These are phyloP conservation scores for Abrus precatorius DNA, from an alignment of 306 rosid genomes.

Conservation along the genomic window DNA sequence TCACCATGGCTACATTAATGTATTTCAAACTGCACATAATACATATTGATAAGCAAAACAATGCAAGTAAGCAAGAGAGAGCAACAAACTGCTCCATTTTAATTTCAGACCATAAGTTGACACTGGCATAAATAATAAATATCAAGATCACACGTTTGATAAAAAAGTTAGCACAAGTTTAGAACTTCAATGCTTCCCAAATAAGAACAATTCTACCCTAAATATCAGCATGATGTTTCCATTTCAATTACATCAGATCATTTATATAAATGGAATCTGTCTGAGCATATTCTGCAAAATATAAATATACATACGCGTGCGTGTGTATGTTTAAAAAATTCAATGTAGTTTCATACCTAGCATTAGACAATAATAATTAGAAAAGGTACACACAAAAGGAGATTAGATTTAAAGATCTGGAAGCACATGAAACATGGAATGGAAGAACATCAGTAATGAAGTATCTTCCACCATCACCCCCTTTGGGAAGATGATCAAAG, in stretches of 20 bases:
- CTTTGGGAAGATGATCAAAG: constrained; percentile 9
- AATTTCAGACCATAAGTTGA: constrained; percentile 33
- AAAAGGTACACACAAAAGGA: not conserved
- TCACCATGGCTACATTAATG: constrained; percentile 99
- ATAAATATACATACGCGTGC: no score
- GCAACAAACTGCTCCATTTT: not conserved
- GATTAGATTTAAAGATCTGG: not conserved
- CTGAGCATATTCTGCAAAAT: not conserved
- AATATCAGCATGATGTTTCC: constrained; percentile 25
- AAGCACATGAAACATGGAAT: constrained; percentile 17
- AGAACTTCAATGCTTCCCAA: constrained; percentile 18
- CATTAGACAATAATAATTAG: not conserved
- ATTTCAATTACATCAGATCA: constrained; percentile 36
- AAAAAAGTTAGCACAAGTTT: constrained; percentile 24
- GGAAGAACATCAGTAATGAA: constrained; percentile 38
- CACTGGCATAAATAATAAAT: constrained; percentile 17
- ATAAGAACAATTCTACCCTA: constrained; percentile 18
- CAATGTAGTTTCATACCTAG: not conserved
- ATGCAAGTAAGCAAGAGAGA: not conserved
- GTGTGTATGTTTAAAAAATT: not conserved
- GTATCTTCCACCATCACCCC: not conserved
- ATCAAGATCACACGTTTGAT: constrained; percentile 14
- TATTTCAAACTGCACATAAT: constrained; percentile 88
- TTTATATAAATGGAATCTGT: constrained; percentile 18
- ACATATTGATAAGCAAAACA: constrained; percentile 41